Base-by-base conservation (phyloP, 805 yeast genomes). In the Saturnispora zaruensis region DNA sequence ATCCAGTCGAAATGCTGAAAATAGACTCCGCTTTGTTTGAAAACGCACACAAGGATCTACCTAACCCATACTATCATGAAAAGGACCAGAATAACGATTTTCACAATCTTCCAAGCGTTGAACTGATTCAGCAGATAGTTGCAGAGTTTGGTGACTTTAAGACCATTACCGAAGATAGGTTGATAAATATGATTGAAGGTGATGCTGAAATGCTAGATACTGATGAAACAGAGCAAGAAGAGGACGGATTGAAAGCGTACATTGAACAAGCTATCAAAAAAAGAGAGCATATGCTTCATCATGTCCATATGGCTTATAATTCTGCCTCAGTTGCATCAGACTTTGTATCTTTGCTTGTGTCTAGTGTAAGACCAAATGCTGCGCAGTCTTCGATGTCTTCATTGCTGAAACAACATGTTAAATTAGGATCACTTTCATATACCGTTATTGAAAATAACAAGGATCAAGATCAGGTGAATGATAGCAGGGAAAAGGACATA, bases 341-440 rank as follows among this genome's bases (percentile, higher is more conserved):
- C 61, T 86, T 90, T 55, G 83, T 91, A 1, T 87, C 96, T 1
- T 71, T 91, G 53, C 69, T 93, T 51, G 75, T 91, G 41, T 84
- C 96, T 18, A 77, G 87, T 9, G 79, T 79, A 9, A 76, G 93
- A 54, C 96, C 96, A 1, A 87, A 87, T 18, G 84, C 91, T 1
- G 96, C 95, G 2, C 76, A 84, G 32, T 74, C 89, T 2, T 87
- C 97, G 1, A 87, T 91, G 80, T 88, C 96, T 1, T 88, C 95
- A 0, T 89, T 79, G 62, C 68, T 89, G 54, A 78, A 81, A 57
- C 83, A 84, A 57, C 78, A 77, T 49, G 84, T 83, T 0, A 87
- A 93, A 2, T 68, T 84, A 9, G 95, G 91, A 0, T 82, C 96
- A 0, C 69, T 90, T 50, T 79, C 78, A 47, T 69, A 78, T 18